phyloP scores from a whole-genome alignment of 352 stramenopile species.

The Globisporangium recalcitrans region DNA sequence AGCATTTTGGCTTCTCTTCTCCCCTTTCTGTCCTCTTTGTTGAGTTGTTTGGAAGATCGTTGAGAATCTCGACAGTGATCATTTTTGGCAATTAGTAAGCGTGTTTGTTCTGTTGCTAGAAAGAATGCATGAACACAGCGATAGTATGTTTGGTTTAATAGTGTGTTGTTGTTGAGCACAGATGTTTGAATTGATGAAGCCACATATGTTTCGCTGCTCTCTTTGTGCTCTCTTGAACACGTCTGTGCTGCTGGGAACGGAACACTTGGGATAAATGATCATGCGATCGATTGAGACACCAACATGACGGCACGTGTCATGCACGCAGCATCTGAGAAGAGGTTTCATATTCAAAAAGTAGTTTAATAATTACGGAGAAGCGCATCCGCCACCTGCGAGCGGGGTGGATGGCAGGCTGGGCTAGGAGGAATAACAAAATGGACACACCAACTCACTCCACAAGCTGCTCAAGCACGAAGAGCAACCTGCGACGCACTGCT shows the following conservation, averaged over 20 bases:
- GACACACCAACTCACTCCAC: not conserved
- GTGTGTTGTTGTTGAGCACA: not conserved
- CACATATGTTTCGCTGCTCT: not conserved
- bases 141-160: not conserved
- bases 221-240: too few relatives aligned
- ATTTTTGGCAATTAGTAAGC: not conserved
- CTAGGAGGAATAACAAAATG: not conserved
- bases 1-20: slow-evolving; percentile 10
- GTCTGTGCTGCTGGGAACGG: not conserved
- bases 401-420: not conserved
- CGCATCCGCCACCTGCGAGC: not conserved
- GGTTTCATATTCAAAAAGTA: slow-evolving; percentile 10
- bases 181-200: slow-evolving; percentile 1
- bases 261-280: not conserved
- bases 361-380: slow-evolving; percentile 8
- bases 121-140: too few relatives aligned
- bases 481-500: not conserved
- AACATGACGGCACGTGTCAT: too few relatives aligned
- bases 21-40: not conserved
- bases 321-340: too few relatives aligned
- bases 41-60: not conserved
- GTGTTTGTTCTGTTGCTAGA: too few relatives aligned
- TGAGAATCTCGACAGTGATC: not conserved
- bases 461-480: not conserved
- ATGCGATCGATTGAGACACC: not conserved